Percentiles rank a stretch among this genome's conserved stretches.
phyloP scores from a whole-genome alignment of 345 rosid genomes.

The Capsella bursapastoris region DNA sequence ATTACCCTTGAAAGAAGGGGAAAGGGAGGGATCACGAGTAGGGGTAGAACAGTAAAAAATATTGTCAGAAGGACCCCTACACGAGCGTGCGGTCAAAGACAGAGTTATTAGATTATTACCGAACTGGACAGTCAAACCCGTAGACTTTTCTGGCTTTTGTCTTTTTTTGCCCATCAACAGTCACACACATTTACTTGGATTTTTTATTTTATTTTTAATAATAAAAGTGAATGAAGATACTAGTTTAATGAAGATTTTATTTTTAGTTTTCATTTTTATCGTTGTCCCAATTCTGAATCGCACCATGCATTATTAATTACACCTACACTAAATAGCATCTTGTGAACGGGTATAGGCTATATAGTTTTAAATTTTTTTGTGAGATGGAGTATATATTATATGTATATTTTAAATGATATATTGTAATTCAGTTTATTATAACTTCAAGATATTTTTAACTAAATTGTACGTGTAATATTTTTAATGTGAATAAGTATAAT shows the following conservation, averaged over 20 bases:
- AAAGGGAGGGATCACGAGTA: conserved; percentile 25
- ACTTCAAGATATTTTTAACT: too few species aligned
- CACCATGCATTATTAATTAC: conserved; percentile 9
- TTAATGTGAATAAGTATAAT: not conserved
- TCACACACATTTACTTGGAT: conserved; percentile 28
- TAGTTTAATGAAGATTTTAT: not conserved
- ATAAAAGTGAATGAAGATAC: too few species aligned
- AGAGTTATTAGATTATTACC: conserved; percentile 45
- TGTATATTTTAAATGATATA: not conserved
- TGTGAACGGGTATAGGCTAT: not conserved
- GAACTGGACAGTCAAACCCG: conserved; percentile 46
- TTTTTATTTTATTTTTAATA: not conserved
- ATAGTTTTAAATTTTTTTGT: not conserved
- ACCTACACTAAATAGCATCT: not conserved
- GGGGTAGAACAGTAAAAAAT: conserved; percentile 38
- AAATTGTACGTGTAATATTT: not conserved
- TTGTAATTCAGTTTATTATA: not conserved
- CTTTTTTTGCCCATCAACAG: conserved; percentile 31
- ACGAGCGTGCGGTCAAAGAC: conserved; percentile 52
- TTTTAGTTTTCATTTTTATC: not conserved
- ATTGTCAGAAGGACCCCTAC: conserved; percentile 42
- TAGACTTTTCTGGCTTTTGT: conserved; percentile 44
- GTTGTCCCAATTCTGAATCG: conserved; percentile 16
- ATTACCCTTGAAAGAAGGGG: conserved; percentile 2
- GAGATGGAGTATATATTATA: too few species aligned